Conservation (phyloP, 2,329 filamentous ascomycete species). For the Aureobasidium sp. region DNA sequence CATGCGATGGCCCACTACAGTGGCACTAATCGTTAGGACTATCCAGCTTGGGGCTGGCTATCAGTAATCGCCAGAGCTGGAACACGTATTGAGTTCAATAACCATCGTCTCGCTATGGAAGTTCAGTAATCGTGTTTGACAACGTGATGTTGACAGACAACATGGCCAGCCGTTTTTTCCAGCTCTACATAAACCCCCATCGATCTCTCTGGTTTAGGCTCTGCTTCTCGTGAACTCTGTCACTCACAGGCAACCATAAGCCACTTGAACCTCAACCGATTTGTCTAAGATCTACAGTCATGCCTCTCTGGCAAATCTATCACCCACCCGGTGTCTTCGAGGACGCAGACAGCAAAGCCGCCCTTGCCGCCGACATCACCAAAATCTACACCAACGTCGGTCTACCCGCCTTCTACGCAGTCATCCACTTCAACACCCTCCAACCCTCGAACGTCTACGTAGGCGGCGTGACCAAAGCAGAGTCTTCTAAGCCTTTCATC, state of each 20-base stretch:
- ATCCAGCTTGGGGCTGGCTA: background rate
- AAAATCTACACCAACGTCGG: slow-evolving; percentile 29
- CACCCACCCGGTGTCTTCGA: slow-evolving; percentile 30
- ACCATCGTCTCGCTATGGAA: background rate
- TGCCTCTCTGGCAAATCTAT: slow-evolving; percentile 38
- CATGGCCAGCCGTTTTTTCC: background rate
- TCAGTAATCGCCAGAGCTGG: slow-evolving; percentile 5
- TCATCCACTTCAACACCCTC: slow-evolving; percentile 31
- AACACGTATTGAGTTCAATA: background rate
- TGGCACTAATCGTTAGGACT: background rate
- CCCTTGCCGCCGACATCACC: slow-evolving; percentile 30
- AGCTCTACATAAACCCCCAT: background rate
- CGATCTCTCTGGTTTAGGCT: too few relatives aligned
- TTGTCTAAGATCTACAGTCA: slow-evolving; percentile 12
- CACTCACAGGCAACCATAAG: background rate
- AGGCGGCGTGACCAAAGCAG: slow-evolving; percentile 21
- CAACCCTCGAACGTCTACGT: slow-evolving; percentile 22
- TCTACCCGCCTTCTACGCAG: slow-evolving; percentile 38
- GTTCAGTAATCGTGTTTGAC: background rate
- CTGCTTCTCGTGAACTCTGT: background rate
- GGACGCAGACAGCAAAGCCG: slow-evolving; percentile 20
- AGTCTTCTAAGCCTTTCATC: slow-evolving; percentile 25
- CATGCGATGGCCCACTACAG: background rate
- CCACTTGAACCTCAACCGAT: background rate
- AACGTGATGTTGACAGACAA: background rate